These are phyloP conservation scores for Xylaria grammica DNA, from an alignment of 495 filamentous ascomycete species.

Conservation along the genomic window DNA sequence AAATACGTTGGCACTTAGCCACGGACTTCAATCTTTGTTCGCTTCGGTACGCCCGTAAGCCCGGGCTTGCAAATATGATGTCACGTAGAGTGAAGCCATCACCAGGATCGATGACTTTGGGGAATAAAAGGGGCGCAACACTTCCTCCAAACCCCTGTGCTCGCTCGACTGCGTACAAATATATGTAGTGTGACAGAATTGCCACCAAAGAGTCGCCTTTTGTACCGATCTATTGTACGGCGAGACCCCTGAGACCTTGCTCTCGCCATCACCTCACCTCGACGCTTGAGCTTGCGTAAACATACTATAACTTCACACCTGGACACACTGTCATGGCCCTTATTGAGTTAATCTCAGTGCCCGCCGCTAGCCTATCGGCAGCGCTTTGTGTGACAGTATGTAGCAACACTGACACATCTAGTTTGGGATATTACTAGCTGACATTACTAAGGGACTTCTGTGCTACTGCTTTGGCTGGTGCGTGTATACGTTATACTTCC, in stretches of 20 bases:
- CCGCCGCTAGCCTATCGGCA: background rate
- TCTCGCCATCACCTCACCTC: background rate
- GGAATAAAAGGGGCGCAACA: background rate
- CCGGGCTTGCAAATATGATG: no score
- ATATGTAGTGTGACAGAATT: background rate
- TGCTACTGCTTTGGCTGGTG: conserved; percentile 27
- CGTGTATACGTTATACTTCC: conserved; percentile 43
- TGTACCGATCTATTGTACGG: background rate
- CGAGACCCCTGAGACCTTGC: background rate
- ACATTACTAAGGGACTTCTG: background rate
- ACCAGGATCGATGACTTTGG: no score
- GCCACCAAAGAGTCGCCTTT: background rate
- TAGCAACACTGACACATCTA: background rate
- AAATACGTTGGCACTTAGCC: background rate
- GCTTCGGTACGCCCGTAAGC: background rate
- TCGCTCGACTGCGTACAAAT: background rate
- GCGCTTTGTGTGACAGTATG: background rate
- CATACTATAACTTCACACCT: background rate
- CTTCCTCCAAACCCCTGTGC: background rate
- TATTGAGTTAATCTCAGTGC: background rate
- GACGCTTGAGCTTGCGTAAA: background rate
- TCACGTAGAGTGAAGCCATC: background rate
- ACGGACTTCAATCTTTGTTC: background rate
- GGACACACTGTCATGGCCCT: background rate
- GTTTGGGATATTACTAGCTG: background rate